Conservation (phyloP, 2,329 filamentous ascomycete genomes). For the Dactylellina leptospora region DNA sequence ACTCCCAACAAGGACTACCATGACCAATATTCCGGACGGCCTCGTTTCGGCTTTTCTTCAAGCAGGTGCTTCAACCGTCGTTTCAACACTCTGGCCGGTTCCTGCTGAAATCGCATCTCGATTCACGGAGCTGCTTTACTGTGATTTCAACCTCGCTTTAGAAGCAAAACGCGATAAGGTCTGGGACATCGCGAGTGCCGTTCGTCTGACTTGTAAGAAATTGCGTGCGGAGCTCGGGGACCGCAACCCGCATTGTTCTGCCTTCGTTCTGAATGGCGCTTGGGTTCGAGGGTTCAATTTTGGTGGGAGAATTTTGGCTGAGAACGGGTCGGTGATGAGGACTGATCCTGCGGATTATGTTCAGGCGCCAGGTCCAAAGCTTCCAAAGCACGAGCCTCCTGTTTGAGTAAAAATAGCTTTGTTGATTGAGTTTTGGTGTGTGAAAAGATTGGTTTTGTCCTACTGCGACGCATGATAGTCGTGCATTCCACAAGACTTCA, state of each 20-base stretch:
- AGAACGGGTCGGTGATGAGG: constrained; percentile 11
- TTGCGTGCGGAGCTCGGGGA: constrained; percentile 8
- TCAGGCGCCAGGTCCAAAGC: too few species aligned
- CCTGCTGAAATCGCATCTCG: constrained; percentile 16
- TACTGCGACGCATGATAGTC: too few species aligned
- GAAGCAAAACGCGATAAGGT: constrained; percentile 1
- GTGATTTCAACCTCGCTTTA: constrained; percentile 8
- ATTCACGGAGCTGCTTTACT: constrained; percentile 30
- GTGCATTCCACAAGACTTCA: too few species aligned
- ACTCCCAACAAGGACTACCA: not conserved
- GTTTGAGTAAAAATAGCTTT: too few species aligned
- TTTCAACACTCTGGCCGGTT: constrained; percentile 47
- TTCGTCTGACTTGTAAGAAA: not conserved
- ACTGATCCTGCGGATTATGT: constrained; percentile 19
- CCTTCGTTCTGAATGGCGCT: constrained; percentile 35
- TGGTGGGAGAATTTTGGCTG: constrained; percentile 25
- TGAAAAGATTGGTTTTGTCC: too few species aligned
- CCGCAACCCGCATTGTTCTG: constrained; percentile 28
- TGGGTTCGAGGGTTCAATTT: constrained; percentile 33
- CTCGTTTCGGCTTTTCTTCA: constrained; percentile 33
- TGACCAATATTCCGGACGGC: constrained; percentile 28
- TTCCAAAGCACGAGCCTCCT: too few species aligned
- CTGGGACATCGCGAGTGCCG: constrained; percentile 33
- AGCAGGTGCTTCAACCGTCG: constrained; percentile 32
- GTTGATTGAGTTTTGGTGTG: too few species aligned